Base-by-base conservation (phyloP, 768 basidiomycete species). In the Serendipita sp. region DNA sequence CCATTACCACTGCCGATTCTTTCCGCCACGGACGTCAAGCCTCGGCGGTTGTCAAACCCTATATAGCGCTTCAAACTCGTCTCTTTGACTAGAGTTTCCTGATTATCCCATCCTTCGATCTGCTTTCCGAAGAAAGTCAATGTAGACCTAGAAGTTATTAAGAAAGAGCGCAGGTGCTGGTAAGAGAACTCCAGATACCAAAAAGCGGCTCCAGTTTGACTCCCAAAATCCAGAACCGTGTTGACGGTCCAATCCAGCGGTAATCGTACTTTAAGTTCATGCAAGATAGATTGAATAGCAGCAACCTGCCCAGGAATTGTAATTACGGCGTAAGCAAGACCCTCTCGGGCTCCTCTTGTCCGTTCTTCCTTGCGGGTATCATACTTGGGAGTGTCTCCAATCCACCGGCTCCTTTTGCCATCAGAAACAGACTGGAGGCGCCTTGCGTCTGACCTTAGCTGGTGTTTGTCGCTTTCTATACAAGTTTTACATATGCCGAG, bases 291-390 rank as follows among this genome's bases (percentile, higher is more conserved):
- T 58, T 76, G 79, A 62, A 92, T 86, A 1, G 85, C 89, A 53
- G 89, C 82, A 72, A 88, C 94, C 75, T 92, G 88, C 2, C 86
- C 83, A 0, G 92, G 92, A 68, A 94, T 80, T n/a, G 85, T 87
- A 58, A 93, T 79, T 11, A 88, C 84, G 13, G 87, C 86, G 72
- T 92, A 94, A 3, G 92, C 92, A 30, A 87, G 84, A 28, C 86
- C 89, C 68, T 92, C 88, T 32, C 86, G 79, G 64, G 65, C 47
- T 28, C 48, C 62, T 45, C 38, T 53, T 18, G 35, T 51, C 24
- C 51, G 45, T 54, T 65, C 65, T 32, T 64, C 58, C 45, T 34
- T 38, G 48, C 66, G 64, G 30, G 64, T 66, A 48, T 47, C 45
- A 44, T 41, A 51, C 37, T n/a, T 34, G 15, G 69, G 66, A 15